phyloP scores from a whole-genome alignment of 257 asterid genomes.

The Solanum pennellii region DNA sequence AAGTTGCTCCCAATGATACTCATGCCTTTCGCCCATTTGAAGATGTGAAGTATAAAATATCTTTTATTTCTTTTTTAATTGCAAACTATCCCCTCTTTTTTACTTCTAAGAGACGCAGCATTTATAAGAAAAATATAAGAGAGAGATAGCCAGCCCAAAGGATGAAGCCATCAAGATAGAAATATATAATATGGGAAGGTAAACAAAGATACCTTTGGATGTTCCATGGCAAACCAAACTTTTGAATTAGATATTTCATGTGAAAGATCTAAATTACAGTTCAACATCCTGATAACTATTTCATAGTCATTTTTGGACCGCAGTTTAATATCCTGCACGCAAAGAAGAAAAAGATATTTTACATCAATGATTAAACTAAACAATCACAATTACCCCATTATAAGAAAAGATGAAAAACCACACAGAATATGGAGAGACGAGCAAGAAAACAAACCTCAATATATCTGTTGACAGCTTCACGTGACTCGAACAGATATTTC shows the following conservation, averaged over 20 bases:
- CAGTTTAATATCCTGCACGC: constrained; percentile 25
- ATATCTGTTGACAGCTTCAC: constrained; percentile 40
- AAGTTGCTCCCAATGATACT: background rate
- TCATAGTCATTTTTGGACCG: constrained; percentile 54
- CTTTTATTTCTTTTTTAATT: background rate
- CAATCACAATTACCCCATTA: background rate
- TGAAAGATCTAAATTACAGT: constrained; percentile 40
- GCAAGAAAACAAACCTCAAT: constrained; percentile 37
- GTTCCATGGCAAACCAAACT: constrained; percentile 61
- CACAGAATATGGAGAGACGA: background rate
- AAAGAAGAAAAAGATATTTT: background rate
- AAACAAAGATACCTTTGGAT: constrained; percentile 56
- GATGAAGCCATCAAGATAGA: background rate
- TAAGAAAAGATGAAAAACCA: background rate
- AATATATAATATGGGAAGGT: background rate
- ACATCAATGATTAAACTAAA: background rate
- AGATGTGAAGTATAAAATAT: background rate
- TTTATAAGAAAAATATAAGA: background rate
- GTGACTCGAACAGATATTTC: constrained; percentile 66
- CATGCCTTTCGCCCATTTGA: background rate
- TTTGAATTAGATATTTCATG: constrained; percentile 43
- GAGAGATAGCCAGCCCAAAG: background rate
- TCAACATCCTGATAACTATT: constrained; percentile 47
- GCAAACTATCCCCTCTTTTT: background rate
- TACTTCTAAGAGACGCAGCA: background rate